Evolutionary conservation across 495 filamentous ascomycete species (phyloP).

Genomic region (Geopyxis carbonaria): DNA sequence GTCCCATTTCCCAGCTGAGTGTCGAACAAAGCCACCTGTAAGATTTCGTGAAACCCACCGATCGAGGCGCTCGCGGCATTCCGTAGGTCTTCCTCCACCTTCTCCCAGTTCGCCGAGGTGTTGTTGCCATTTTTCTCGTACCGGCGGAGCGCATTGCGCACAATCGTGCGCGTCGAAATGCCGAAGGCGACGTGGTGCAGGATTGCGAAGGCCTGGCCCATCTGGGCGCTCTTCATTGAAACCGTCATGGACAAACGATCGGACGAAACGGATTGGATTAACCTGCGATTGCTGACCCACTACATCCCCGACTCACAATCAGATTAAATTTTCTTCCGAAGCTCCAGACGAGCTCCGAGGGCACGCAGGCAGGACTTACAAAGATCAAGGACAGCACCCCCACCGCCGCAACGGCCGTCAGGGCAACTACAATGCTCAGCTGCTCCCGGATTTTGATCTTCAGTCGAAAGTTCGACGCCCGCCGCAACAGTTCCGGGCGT

Average conservation of each 20-base stretch:
- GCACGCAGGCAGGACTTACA: constrained; percentile 26
- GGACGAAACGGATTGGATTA: constrained; percentile 36
- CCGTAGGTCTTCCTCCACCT: constrained; percentile 34
- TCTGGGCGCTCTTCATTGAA: constrained; percentile 64
- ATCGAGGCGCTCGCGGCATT: constrained; percentile 32
- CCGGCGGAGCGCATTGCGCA: constrained; percentile 38
- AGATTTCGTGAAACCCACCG: constrained; percentile 27
- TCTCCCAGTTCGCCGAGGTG: constrained; percentile 37
- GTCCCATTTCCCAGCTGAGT: constrained; percentile 28
- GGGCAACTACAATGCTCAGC: constrained; percentile 43
- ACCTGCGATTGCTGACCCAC: constrained; percentile 45
- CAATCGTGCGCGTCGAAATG: constrained; percentile 38
- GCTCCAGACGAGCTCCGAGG: not conserved
- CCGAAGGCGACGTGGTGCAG: constrained; percentile 40
- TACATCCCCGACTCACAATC: too few relatives aligned
- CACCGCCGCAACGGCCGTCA: constrained; percentile 41
- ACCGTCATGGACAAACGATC: constrained; percentile 50
- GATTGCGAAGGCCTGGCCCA: constrained; percentile 34
- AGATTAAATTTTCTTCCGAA: not conserved
- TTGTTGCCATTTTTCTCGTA: constrained; percentile 36
- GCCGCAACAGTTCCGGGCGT: not conserved
- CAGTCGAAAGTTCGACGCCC: constrained; percentile 1
- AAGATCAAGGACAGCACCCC: constrained; percentile 47
- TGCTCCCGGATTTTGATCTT: constrained; percentile 37
- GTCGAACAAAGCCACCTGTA: constrained; percentile 37